A percentile compares a stretch with the other conserved stretches of the same genome.
phyloP scores from a whole-genome alignment of 1,284 basidiomycete species.

The Neonothopanus nambi region DNA sequence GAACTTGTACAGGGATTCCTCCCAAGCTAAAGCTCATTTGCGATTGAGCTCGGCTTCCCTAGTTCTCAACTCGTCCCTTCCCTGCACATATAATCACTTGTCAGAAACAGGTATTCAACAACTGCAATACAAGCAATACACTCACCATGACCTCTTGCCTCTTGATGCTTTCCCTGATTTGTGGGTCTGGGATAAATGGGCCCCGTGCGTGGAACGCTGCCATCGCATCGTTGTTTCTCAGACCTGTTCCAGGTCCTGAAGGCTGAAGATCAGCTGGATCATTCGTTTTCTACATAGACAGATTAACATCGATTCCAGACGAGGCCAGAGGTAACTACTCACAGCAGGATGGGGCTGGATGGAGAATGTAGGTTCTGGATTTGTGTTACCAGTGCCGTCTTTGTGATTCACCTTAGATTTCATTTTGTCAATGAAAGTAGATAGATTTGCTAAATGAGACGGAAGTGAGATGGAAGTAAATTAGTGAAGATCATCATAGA shows the following conservation, averaged over 20 bases:
- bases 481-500: too few species aligned
- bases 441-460: slow-evolving; percentile 1
- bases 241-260: slow-evolving; percentile 37
- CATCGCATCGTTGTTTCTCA: slow-evolving; percentile 29
- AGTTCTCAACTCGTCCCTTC: slow-evolving; percentile 68
- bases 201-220: slow-evolving; percentile 43
- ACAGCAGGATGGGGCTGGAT: slow-evolving; percentile 57
- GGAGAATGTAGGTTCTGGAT: slow-evolving; percentile 36
- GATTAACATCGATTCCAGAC: neutral
- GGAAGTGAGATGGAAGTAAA: too few species aligned
- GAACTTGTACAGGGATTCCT: too few species aligned
- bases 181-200: slow-evolving; percentile 38
- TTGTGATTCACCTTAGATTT: slow-evolving; percentile 4
- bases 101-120: neutral
- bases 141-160: slow-evolving; percentile 22
- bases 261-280: slow-evolving; percentile 48
- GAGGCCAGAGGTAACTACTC: slow-evolving; percentile 20
- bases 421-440: slow-evolving; percentile 11
- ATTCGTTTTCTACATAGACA: slow-evolving; percentile 49
- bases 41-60: slow-evolving; percentile 30
- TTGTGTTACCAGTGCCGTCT: slow-evolving; percentile 10
- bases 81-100: slow-evolving; percentile 18
- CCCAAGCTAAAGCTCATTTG: neutral
- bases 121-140: neutral
- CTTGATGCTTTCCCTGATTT: slow-evolving; percentile 26